Base-by-base conservation (phyloP, 306 rosid genomes). In the Vicia faba region DNA sequence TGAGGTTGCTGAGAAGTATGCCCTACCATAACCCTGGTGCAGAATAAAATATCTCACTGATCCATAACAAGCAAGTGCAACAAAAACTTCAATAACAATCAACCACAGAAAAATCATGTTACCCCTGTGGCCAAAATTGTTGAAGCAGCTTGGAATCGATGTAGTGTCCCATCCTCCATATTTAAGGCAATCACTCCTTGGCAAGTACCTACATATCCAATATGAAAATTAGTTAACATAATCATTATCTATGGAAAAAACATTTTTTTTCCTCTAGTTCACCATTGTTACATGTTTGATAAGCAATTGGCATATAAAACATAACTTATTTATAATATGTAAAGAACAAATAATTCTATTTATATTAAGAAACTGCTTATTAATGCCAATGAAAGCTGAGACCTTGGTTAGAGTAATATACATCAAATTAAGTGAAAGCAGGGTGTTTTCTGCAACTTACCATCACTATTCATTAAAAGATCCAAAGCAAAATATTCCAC, bases 41-140 rank as follows among this genome's bases (percentile, higher is more conserved):
- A 67, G 53, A 70, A 75, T 36, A 28, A 57, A 73, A 45, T 62
- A 56, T 55, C 49, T 35, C 18, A 5, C 10, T 26, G 20, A 49
- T 59, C 16, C 45, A 58, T 64, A 53, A 68, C 16, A 54, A 76
- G 20, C 18, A 19, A 61, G 15, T 35, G 8, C 40, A 16, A 56
- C 18, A 25, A 50, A 59, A 61, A 45, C 54, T 23, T 66, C 62
- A 61, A 40, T 43, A 53, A 56, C 55, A 64, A 59, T 73, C 57
- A 50, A 25, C 49, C 45, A 57, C 39, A 20, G 36, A 12, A 72
- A 20, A 59, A 14, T 63, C 16, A 66, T 40, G 65, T 40, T 87
- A 91, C 97, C 88, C 97, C 97, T 0, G 97, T 91, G 46, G 97
- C 96, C 79, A 91, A 77, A 80, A 91, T 91, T 66, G 97, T 91